These are phyloP conservation scores for Bruguiera sexangula DNA, from an alignment of 345 rosid species.

Conservation along the genomic window DNA sequence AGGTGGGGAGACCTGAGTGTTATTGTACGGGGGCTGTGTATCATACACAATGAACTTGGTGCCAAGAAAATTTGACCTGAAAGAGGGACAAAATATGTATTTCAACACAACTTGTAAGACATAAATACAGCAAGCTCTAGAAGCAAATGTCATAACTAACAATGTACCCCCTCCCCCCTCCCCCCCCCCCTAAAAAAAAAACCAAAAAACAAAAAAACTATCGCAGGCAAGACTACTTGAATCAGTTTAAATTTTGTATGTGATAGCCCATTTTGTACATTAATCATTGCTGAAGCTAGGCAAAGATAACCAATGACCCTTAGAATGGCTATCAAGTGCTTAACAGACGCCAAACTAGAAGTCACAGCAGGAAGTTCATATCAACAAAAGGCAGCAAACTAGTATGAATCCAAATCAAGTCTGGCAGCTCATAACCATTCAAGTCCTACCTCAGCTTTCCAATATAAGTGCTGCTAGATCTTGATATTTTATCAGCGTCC, in stretches of 20 bases:
- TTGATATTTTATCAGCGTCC: conserved; percentile 12
- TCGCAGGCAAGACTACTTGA: not conserved
- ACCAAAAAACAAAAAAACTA: too few relatives aligned
- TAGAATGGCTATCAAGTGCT: not conserved
- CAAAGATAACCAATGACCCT: not conserved
- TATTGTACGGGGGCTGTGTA: conserved; percentile 17
- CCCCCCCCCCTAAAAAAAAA: too few relatives aligned
- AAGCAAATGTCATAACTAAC: not conserved
- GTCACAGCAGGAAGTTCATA: not conserved
- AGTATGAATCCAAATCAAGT: too few relatives aligned
- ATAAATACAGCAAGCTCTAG: not conserved
- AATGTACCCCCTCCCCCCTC: too few relatives aligned
- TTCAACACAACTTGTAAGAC: not conserved
- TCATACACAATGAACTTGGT: conserved; percentile 18
- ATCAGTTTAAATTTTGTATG: not conserved
- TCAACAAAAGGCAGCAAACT: not conserved
- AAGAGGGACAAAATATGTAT: not conserved
- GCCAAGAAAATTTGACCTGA: conserved; percentile 22
- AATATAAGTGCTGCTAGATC: conserved; percentile 12
- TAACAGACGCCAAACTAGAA: not conserved
- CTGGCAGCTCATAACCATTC: too few relatives aligned
- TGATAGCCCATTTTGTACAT: not conserved
- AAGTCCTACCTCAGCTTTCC: conserved; percentile 10
- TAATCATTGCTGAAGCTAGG: not conserved
- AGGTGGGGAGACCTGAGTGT: conserved; percentile 16